phyloP scores from a whole-genome alignment of 352 stramenopile species.

The Pythium apleroticum region DNA sequence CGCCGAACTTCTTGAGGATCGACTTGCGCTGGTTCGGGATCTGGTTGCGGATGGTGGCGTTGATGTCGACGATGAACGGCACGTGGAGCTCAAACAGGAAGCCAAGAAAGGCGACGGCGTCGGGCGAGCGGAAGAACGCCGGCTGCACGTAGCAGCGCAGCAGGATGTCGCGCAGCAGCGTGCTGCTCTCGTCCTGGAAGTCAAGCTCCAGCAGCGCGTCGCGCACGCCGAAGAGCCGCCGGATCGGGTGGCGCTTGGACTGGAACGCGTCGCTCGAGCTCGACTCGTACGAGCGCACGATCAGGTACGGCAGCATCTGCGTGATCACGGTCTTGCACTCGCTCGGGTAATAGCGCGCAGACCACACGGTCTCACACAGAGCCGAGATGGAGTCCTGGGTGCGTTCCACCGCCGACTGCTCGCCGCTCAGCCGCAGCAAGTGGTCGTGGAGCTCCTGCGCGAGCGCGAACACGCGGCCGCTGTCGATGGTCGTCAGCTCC shows the following conservation, averaged over 20 bases:
- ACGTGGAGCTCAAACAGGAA: constrained; percentile 87
- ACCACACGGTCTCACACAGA: constrained; percentile 78
- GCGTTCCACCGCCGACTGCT: constrained; percentile 34
- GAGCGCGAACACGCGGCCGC: constrained; percentile 57
- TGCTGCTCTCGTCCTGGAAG: constrained; percentile 83
- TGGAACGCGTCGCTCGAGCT: constrained; percentile 49
- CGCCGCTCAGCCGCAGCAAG: constrained; percentile 52
- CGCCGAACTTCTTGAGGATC: constrained; percentile 71
- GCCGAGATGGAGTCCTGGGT: constrained; percentile 72
- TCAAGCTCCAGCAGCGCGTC: constrained; percentile 78
- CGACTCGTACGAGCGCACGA: constrained; percentile 77
- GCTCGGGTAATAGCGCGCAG: constrained; percentile 50
- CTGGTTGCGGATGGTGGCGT: constrained; percentile 87
- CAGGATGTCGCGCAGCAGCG: constrained; percentile 75
- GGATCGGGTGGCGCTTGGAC: constrained; percentile 70
- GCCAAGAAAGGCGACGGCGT: constrained; percentile 80
- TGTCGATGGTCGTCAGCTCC: constrained; percentile 45
- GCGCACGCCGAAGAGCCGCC: constrained; percentile 72
- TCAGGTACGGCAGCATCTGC: constrained; percentile 81
- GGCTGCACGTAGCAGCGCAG: constrained; percentile 88
- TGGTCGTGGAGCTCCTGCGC: constrained; percentile 67
- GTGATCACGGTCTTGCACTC: constrained; percentile 71
- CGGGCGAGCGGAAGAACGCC: constrained; percentile 78
- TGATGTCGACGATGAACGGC: constrained; percentile 83
- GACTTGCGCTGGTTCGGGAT: constrained; percentile 82